Conservation (phyloP, 2,329 filamentous ascomycete species). For the Hypoxylon sp. region DNA sequence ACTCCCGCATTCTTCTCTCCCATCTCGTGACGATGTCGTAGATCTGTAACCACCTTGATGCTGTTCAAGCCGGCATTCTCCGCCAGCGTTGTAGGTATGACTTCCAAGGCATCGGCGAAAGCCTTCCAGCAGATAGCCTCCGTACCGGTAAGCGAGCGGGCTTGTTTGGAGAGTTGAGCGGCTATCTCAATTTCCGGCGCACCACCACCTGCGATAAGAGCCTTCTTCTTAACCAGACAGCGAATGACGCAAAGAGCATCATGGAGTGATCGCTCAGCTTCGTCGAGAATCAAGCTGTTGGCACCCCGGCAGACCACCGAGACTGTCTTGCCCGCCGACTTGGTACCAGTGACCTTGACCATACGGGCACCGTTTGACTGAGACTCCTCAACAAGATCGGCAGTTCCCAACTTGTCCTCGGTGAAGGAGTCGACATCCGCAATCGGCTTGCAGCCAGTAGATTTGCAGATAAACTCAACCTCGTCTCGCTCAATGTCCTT, state of each 20-base stretch:
- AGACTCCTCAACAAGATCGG: constrained; percentile 92
- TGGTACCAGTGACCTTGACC: constrained; percentile 94
- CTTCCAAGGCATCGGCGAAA: constrained; percentile 96
- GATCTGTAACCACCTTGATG: constrained; percentile 97
- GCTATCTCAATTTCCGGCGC: constrained; percentile 97
- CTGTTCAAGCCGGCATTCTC: constrained; percentile 98
- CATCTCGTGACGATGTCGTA: constrained; percentile 92
- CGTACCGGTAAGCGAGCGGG: constrained; percentile 85
- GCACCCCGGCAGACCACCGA: constrained; percentile 94
- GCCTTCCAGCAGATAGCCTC: constrained; percentile 99
- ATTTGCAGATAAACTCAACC: constrained; percentile 99
- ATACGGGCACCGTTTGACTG: constrained; percentile 88
- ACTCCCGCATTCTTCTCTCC: constrained; percentile 96
- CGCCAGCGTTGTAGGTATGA: constrained; percentile 93
- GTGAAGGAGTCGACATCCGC: constrained; percentile 98
- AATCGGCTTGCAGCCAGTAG: constrained; percentile 97
- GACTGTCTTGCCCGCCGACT: constrained; percentile 84
- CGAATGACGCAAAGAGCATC: constrained; percentile 97
- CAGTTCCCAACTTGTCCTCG: constrained; percentile 95
- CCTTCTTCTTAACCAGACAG: constrained; percentile 98
- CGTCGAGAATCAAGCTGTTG: constrained; percentile 92
- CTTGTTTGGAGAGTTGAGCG: constrained; percentile 81
- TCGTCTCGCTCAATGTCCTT: constrained; percentile 99
- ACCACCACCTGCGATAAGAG: constrained; percentile 96
- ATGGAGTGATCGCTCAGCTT: constrained; percentile 95